Evolutionary conservation across 257 asterid species (phyloP), one percentile per base, ranked within the genome.

Genomic region (Solanum ahanhuiri): DNA sequence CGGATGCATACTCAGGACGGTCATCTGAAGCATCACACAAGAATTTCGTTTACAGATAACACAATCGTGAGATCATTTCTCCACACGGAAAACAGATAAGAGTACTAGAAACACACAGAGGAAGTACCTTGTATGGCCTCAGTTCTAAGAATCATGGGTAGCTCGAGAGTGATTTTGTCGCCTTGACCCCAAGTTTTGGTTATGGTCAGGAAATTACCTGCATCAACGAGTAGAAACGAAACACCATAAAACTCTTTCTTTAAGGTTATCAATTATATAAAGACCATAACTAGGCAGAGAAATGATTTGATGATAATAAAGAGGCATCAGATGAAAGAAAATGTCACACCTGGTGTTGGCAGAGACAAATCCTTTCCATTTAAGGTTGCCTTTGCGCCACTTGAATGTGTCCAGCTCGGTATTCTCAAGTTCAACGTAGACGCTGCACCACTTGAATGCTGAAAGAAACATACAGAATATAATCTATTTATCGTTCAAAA

Each of bases 61-160:
- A 79, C 64, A 79, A 25, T 1, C 1, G 4, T 4, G 83, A 77
- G 63, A 77, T 77, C 5, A 2, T 0, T 23, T 25, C 83, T 43
- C 39, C 39, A 77, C 39, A 2, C 39, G 5, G 8, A 43, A 77
- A 77, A 7, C 83, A 7, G 64, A 25, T 43, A 4, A 71, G 64
- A 7, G 35, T 48, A 77, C 17, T 2, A 77, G 37, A 77, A 9
- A 79, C 18, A 79, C 33, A 51, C 12, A 28, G 5, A 79, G 28
- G 41, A 25, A 17, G 41, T 87, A 95, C 99, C 99, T 92, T 93
- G 89, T 41, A 96, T 94, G 31, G 96, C 96, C 90, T 96, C 99
- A 4, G 92, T 93, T 91, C 96, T 86, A 34, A 92, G 86, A 76
- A 86, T 91, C 18, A 96, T 51, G 37, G 98, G 98, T 79, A 96